Evolutionary conservation across 805 yeast species (phyloP).

Genomic region (Grigorovia jiainica): DNA sequence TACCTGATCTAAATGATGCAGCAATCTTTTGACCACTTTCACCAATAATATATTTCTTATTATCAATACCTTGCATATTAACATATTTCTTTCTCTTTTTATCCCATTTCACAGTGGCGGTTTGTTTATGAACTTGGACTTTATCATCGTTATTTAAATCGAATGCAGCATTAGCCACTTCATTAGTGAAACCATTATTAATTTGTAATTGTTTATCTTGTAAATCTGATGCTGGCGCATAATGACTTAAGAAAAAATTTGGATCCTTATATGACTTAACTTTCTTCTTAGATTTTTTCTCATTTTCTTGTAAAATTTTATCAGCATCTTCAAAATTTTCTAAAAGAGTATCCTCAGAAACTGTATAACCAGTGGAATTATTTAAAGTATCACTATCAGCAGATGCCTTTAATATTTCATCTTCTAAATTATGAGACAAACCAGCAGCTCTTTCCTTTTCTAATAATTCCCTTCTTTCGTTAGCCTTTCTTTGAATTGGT

Average conservation of each 20-base stretch:
- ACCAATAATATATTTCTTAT: constrained; percentile 78
- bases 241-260: constrained; percentile 74
- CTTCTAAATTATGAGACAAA: constrained; percentile 60
- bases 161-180: constrained; percentile 78
- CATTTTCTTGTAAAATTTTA: constrained; percentile 20
- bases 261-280: constrained; percentile 63
- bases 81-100: constrained; percentile 84
- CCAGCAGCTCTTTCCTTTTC: constrained; percentile 73
- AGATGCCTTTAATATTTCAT: constrained; percentile 51
- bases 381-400: constrained; percentile 25
- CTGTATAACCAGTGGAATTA: constrained; percentile 35
- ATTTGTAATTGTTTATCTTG: constrained; percentile 70
- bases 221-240: constrained; percentile 69
- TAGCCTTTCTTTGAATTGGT: constrained; percentile 72
- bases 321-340: constrained; percentile 35
- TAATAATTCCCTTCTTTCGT: constrained; percentile 54
- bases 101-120: constrained; percentile 78
- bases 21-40: constrained; percentile 91
- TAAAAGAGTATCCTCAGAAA: constrained; percentile 32
- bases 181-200: constrained; percentile 62
- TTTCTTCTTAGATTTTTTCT: constrained; percentile 18
- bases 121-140: constrained; percentile 55
- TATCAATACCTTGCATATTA: constrained; percentile 66
- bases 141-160: constrained; percentile 76
- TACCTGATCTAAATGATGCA: constrained; percentile 84